phyloP scores from a whole-genome alignment of 169 alveolate genomes.

The Plasmodium knowlesi region DNA sequence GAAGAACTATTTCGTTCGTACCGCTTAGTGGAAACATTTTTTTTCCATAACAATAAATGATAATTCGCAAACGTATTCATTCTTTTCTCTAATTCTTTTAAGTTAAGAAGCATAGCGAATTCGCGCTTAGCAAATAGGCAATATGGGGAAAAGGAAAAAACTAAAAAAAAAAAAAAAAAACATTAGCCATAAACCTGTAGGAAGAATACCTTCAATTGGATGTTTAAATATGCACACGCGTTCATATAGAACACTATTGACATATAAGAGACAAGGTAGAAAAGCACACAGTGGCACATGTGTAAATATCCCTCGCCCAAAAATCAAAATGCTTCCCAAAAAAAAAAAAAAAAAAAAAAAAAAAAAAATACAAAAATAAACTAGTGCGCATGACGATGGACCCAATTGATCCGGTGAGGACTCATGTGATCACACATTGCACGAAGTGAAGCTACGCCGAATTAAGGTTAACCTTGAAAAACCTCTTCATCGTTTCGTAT shows the following conservation, averaged over 20 bases:
- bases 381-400: not conserved
- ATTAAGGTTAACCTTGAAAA: constrained; percentile 63
- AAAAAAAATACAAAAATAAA: constrained; percentile 5
- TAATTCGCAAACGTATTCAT: not conserved
- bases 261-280: not conserved
- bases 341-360: not conserved
- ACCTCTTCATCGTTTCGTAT: constrained; percentile 91
- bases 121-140: not conserved
- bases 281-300: not conserved
- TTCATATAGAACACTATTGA: not conserved
- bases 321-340: constrained; percentile 13
- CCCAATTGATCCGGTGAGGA: not conserved
- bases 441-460: constrained; percentile 12
- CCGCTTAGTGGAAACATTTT: not conserved
- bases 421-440: not conserved
- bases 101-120: not conserved
- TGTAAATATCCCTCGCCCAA: not conserved
- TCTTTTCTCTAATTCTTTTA: not conserved
- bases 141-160: not conserved
- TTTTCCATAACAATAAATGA: not conserved
- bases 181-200: not conserved
- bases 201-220: not conserved
- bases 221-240: constrained; percentile 7
- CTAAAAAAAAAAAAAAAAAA: not conserved
- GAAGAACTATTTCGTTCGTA: not conserved